Evolutionary conservation across 768 basidiomycete genomes (phyloP).

Genomic region (Hypsizygus marmoreus): DNA sequence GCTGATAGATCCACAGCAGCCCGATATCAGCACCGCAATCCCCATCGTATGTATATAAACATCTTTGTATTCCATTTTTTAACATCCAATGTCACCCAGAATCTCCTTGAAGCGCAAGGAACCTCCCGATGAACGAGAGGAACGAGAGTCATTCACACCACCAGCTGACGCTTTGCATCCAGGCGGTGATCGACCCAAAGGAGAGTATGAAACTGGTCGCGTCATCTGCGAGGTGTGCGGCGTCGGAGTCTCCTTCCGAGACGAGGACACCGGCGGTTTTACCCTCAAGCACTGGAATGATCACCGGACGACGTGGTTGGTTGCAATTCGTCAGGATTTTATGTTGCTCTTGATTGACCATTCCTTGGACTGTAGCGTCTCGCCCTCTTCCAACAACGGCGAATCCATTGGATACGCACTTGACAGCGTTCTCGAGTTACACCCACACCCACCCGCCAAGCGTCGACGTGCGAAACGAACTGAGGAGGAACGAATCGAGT

Average conservation of each 20-base stretch:
- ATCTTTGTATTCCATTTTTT: no score
- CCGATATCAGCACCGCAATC: no score
- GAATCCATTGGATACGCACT: slow-evolving; percentile 46
- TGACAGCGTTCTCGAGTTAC: slow-evolving; percentile 39
- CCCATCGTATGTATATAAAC: no score
- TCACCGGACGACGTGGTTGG: slow-evolving; percentile 63
- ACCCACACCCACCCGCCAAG: slow-evolving; percentile 55
- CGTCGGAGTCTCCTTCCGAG: slow-evolving; percentile 63
- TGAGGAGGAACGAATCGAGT: slow-evolving; percentile 76
- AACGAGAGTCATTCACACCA: slow-evolving; percentile 14
- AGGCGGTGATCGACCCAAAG: slow-evolving; percentile 14
- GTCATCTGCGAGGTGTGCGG: slow-evolving; percentile 70
- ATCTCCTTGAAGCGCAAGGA: slow-evolving; percentile 29
- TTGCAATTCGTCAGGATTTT: slow-evolving; percentile 9
- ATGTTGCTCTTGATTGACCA: not conserved
- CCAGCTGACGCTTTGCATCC: slow-evolving; percentile 5
- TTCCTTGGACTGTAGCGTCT: no score
- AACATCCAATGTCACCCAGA: no score
- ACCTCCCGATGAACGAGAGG: slow-evolving; percentile 19
- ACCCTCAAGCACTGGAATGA: slow-evolving; percentile 71
- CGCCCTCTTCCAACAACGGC: no score
- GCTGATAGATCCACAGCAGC: no score
- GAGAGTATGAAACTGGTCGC: slow-evolving; percentile 66
- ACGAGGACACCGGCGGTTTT: slow-evolving; percentile 62
- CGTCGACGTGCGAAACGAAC: slow-evolving; percentile 75